These are phyloP conservation scores for Penicillium crystallinum DNA, from an alignment of 495 filamentous ascomycete genomes.

Conservation along the genomic window DNA sequence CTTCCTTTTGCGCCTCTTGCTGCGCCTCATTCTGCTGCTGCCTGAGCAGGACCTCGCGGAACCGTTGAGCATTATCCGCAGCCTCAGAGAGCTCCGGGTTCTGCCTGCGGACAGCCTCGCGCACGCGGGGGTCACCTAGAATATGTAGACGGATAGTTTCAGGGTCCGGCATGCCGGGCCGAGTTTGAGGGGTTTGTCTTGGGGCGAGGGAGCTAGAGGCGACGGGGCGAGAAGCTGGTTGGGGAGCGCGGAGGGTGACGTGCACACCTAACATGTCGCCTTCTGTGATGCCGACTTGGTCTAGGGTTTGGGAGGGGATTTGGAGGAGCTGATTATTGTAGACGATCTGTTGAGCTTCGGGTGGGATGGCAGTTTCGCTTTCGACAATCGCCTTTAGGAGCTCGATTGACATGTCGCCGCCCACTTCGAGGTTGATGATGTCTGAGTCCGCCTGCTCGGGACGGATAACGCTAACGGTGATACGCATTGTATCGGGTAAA, in stretches of 20 bases:
- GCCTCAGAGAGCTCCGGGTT: constrained; percentile 71
- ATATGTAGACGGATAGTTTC: constrained; percentile 80
- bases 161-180: constrained; percentile 54
- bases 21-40: constrained; percentile 65
- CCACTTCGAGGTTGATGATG: constrained; percentile 79
- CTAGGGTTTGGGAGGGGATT: constrained; percentile 72
- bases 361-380: constrained; percentile 53
- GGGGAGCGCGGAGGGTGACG: constrained; percentile 41
- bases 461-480: constrained; percentile 79
- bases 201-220: constrained; percentile 28
- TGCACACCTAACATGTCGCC: constrained; percentile 91
- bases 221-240: constrained; percentile 5
- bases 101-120: constrained; percentile 59
- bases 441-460: constrained; percentile 70
- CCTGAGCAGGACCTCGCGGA: constrained; percentile 60
- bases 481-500: constrained; percentile 41
- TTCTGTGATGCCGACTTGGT: constrained; percentile 75
- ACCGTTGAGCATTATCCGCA: constrained; percentile 72
- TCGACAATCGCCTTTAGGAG: constrained; percentile 81
- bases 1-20: constrained; percentile 65
- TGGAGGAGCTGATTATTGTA: constrained; percentile 81
- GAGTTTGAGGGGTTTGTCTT: constrained; percentile 37
- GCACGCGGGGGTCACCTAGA: constrained; percentile 68
- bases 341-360: constrained; percentile 56
- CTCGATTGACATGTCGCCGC: constrained; percentile 75